Evolutionary conservation across 2,329 filamentous ascomycete species (phyloP), one percentile per base, ranked within the genome.

Genomic region (Drechslera avenae): DNA sequence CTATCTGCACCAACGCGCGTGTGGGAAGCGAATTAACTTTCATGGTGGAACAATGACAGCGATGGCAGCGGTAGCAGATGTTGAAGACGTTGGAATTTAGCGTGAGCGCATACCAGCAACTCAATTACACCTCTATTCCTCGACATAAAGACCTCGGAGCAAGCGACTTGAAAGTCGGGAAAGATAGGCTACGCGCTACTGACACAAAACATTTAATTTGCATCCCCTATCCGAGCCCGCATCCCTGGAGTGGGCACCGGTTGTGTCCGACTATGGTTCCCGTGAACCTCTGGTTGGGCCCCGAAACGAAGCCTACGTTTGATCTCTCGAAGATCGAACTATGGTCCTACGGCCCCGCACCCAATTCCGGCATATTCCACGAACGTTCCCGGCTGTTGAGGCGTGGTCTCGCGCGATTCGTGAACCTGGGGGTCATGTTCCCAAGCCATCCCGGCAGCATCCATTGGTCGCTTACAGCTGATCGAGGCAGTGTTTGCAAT

Each of bases 401-500:
- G 16, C 33, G 16, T 7, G 16, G 16, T 3, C n/a, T 37, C 17
- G 45, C 39, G 39, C 32, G 37, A 41, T 37, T 26, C 41, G 28
- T 5, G 10, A n/a, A 13, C 19, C 31, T 33, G 16, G 42, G 35
- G 12, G n/a, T 31, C 26, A 35, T 36, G 46, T 46, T 42, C 12
- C 39, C 33, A 16, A 10, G 18, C 30, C 30, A 32, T 30, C 33
- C 40, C 21, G 40, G 32, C 39, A 13, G 32, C 18, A 30, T 18
- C 45, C 23, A 36, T 56, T 46, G 42, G 49, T 42, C 40, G 56
- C 52, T 30, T 53, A 56, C 57, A 59, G 43, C 52, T 61, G 60
- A 57, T 59, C 56, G 52, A 42, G 16, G 44, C 30, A 49, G 39
- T 32, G 60, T 63, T 59, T 61, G 60, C 54, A 55, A 63, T 59